Conservation (phyloP, 2,329 filamentous ascomycete genomes). For the Exophiala spinifera region DNA sequence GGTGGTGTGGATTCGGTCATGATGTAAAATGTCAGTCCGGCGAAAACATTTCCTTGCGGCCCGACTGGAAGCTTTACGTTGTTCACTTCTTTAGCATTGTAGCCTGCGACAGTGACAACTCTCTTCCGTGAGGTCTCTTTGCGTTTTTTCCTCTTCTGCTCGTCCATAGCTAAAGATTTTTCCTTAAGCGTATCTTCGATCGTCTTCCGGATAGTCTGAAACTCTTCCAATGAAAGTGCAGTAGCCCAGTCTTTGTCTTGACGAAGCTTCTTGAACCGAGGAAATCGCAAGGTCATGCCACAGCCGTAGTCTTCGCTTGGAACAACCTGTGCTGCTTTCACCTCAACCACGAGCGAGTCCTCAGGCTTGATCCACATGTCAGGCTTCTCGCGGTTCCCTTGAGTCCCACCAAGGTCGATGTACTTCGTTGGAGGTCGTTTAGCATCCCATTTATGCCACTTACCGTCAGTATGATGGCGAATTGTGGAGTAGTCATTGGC, state of each 20-base stretch:
- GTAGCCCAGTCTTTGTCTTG: slow-evolving; percentile 81
- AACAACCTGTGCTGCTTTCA: slow-evolving; percentile 80
- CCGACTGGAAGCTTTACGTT: slow-evolving; percentile 15
- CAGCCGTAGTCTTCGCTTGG: slow-evolving; percentile 74
- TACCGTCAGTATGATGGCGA: slow-evolving; percentile 78
- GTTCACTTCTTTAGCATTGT: slow-evolving; percentile 47
- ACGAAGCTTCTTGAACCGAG: slow-evolving; percentile 77
- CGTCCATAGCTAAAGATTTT: slow-evolving; percentile 41
- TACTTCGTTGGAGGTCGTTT: slow-evolving; percentile 72
- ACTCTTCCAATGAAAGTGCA: slow-evolving; percentile 74
- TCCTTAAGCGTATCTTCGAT: slow-evolving; percentile 69
- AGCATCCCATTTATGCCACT: slow-evolving; percentile 83
- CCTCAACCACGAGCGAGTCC: slow-evolving; percentile 81
- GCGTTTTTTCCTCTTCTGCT: slow-evolving; percentile 62
- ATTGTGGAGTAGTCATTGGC: slow-evolving; percentile 82
- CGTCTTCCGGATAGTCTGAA: slow-evolving; percentile 65
- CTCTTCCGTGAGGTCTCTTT: slow-evolving; percentile 60
- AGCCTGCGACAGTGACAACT: slow-evolving; percentile 66
- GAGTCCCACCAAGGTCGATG: slow-evolving; percentile 72
- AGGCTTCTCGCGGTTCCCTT: slow-evolving; percentile 71
- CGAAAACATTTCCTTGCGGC: slow-evolving; percentile 60
- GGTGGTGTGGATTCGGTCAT: slow-evolving; percentile 72
- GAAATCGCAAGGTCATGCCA: slow-evolving; percentile 79
- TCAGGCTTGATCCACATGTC: slow-evolving; percentile 91
- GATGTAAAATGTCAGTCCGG: slow-evolving; percentile 74